Conservation (phyloP, 1,284 basidiomycete genomes). For the Leccinum fallax region DNA sequence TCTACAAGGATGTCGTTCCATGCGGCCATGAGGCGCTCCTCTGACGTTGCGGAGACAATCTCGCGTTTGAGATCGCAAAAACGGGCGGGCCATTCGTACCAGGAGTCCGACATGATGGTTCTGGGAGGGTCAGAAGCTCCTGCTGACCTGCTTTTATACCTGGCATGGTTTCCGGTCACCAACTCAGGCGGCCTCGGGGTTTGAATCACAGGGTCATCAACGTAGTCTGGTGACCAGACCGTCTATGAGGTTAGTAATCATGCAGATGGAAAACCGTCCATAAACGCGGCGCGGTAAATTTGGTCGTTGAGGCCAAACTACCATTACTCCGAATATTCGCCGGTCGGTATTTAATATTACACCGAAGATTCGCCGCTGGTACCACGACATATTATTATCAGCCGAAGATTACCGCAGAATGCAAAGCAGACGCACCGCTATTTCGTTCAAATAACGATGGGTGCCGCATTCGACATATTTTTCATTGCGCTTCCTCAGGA, state of each 20-base stretch:
- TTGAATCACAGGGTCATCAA: neutral
- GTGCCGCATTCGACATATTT: slow-evolving; percentile 73
- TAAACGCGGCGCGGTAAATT: too few species aligned
- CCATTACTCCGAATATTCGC: slow-evolving; percentile 4
- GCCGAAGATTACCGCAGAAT: slow-evolving; percentile 31
- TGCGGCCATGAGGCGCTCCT: slow-evolving; percentile 49
- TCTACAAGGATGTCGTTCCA: slow-evolving; percentile 61
- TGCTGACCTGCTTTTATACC: slow-evolving; percentile 18
- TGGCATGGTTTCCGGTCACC: neutral
- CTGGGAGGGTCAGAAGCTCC: neutral
- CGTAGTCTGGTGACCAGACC: neutral
- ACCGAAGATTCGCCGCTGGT: slow-evolving; percentile 12
- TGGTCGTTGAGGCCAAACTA: neutral
- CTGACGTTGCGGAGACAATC: slow-evolving; percentile 52
- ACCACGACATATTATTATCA: neutral
- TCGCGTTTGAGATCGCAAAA: slow-evolving; percentile 59
- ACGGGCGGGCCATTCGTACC: slow-evolving; percentile 38
- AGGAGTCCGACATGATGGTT: slow-evolving; percentile 15
- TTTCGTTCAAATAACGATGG: slow-evolving; percentile 61
- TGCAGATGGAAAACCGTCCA: neutral
- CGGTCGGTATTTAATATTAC: neutral
- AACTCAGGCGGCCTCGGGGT: neutral
- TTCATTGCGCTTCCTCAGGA: slow-evolving; percentile 47
- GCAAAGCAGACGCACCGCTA: slow-evolving; percentile 64
- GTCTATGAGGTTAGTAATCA: neutral